phyloP scores from a whole-genome alignment of 2,329 filamentous ascomycete genomes.

The Didymella glomerata region DNA sequence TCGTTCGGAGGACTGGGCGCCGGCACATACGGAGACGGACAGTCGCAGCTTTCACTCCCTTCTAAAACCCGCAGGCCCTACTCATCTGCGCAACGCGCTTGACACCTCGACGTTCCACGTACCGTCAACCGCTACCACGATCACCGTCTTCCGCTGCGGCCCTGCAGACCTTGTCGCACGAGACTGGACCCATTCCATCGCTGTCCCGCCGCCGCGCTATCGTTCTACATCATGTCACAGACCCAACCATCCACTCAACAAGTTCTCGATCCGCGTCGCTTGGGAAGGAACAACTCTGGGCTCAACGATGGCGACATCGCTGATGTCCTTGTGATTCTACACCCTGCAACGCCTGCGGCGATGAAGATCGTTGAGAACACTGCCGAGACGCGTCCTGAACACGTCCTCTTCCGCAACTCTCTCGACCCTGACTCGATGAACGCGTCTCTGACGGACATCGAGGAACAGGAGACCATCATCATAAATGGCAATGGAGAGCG shows the following conservation, averaged over 20 bases:
- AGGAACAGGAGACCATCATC: conserved; percentile 58
- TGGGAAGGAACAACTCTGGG: conserved; percentile 82
- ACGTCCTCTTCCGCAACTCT: conserved; percentile 63
- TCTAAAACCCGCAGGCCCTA: background rate
- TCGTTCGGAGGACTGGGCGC: background rate
- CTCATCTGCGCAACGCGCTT: conserved; percentile 16
- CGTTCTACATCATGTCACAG: conserved; percentile 28
- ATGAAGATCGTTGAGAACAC: conserved; percentile 72
- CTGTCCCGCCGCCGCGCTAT: background rate
- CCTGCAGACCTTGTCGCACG: background rate
- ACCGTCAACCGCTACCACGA: conserved; percentile 13
- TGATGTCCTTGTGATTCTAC: conserved; percentile 88
- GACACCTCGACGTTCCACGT: conserved; percentile 5
- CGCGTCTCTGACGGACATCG: conserved; percentile 47
- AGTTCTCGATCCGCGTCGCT: conserved; percentile 79
- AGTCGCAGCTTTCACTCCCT: conserved; percentile 4
- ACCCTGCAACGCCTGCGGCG: conserved; percentile 78
- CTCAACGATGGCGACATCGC: conserved; percentile 83
- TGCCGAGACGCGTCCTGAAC: conserved; percentile 61
- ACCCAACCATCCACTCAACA: conserved; percentile 77
- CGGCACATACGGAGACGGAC: background rate
- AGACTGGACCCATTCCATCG: background rate
- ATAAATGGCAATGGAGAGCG: conserved; percentile 53
- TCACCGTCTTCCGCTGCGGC: background rate
- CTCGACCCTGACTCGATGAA: conserved; percentile 48